Conservation (phyloP, 495 filamentous ascomycete genomes). For the Neurospora pannonica region DNA sequence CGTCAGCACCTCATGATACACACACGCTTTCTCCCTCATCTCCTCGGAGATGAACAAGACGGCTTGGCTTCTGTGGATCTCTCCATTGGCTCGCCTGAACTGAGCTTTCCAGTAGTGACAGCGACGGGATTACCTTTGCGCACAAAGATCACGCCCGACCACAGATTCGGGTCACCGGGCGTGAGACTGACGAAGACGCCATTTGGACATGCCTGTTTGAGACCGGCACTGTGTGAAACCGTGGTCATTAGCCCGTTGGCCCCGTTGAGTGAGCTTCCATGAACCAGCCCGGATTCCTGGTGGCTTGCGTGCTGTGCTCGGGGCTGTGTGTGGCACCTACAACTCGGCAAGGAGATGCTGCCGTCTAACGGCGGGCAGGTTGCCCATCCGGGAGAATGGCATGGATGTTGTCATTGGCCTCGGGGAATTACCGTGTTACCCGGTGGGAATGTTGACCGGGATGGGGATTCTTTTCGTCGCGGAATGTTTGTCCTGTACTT, state of each 20-base stretch:
- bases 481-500: background rate
- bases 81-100: background rate
- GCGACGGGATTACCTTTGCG: slow-evolving; percentile 54
- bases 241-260: slow-evolving; percentile 3
- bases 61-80: background rate
- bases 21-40: background rate
- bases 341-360: slow-evolving; percentile 73
- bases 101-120: background rate
- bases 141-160: slow-evolving; percentile 86
- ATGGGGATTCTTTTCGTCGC: background rate
- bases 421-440: background rate
- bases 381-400: slow-evolving; percentile 14
- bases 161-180: slow-evolving; percentile 69
- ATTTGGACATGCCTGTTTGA: slow-evolving; percentile 70
- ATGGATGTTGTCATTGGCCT: background rate
- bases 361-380: slow-evolving; percentile 25
- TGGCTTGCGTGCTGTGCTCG: background rate
- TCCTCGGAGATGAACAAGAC: background rate
- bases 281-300: background rate
- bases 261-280: background rate
- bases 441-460: background rate
- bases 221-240: slow-evolving; percentile 51
- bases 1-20: background rate
- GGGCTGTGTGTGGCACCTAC: slow-evolving; percentile 34
- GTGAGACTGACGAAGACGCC: slow-evolving; percentile 80